A percentile compares a stretch with the other conserved stretches of the same genome.
phyloP scores from a whole-genome alignment of 768 basidiomycete genomes.

The Auriscalpium microsporum region DNA sequence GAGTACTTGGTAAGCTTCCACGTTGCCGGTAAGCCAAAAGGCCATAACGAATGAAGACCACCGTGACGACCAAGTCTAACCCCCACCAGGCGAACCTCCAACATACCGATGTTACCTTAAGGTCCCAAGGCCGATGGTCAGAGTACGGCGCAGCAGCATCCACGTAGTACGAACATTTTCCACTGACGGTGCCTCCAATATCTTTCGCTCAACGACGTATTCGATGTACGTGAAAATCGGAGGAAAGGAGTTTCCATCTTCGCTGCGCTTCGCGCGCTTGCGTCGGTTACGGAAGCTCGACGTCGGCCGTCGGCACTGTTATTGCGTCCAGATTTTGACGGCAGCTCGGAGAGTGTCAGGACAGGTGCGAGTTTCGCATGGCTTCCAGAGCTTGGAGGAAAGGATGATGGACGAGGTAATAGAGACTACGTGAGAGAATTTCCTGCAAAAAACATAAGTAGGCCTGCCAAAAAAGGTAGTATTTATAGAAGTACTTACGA shows the following conservation, averaged over 20 bases:
- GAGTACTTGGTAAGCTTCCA: conserved; percentile 27
- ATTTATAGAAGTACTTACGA: conserved; percentile 1
- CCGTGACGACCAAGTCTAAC: conserved; percentile 71
- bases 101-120: conserved; percentile 65
- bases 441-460: conserved; percentile 5
- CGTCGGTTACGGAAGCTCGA: conserved; percentile 14
- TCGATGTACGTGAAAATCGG: conserved; percentile 55
- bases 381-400: conserved; percentile 12
- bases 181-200: conserved; percentile 68
- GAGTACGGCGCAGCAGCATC: conserved; percentile 71
- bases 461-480: neutral
- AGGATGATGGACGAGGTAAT: conserved; percentile 6
- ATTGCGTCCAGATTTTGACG: neutral
- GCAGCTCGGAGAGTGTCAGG: neutral
- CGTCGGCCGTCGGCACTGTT: neutral
- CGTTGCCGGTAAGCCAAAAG: conserved; percentile 97
- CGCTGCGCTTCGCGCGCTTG: conserved; percentile 27
- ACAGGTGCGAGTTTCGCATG: conserved; percentile 5
- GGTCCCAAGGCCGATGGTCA: conserved; percentile 18
- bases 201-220: conserved; percentile 81
- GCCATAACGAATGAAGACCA: conserved; percentile 74
- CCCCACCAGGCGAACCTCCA: conserved; percentile 87
- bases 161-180: conserved; percentile 78
- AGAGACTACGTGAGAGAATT: conserved; percentile 6
- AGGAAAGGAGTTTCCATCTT: conserved; percentile 45